Percentiles rank a stretch among this genome's conserved stretches.
Conservation (phyloP, 805 yeast species). For the Suhomyces emberorum region DNA sequence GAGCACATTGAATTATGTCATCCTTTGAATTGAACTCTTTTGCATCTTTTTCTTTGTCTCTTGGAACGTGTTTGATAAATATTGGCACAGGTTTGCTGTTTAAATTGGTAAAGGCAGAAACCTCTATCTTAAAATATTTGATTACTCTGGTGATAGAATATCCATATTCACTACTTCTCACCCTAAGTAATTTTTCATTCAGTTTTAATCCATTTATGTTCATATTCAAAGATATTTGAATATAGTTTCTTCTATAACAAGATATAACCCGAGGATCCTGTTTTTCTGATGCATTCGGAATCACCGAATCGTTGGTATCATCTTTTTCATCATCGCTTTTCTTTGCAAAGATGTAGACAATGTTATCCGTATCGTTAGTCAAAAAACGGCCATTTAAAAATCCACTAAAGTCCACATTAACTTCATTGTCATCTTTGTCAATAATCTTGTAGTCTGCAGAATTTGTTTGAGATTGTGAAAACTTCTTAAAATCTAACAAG, state of each 20-base stretch:
- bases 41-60: slow-evolving; percentile 5
- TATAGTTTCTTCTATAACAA: slow-evolving; percentile 44
- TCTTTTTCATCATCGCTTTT: slow-evolving; percentile 2
- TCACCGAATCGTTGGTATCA: background rate
- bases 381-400: slow-evolving; percentile 43
- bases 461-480: slow-evolving; percentile 12
- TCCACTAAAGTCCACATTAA: slow-evolving; percentile 28
- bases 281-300: slow-evolving; percentile 8
- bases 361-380: slow-evolving; percentile 40
- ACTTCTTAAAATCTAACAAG: slow-evolving; percentile 27
- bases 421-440: slow-evolving; percentile 27
- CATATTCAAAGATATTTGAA: slow-evolving; percentile 32
- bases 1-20: slow-evolving; percentile 13
- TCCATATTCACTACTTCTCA: slow-evolving; percentile 35
- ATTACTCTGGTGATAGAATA: slow-evolving; percentile 35
- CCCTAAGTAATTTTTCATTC: slow-evolving; percentile 25
- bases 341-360: slow-evolving; percentile 22
- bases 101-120: slow-evolving; percentile 34
- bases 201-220: slow-evolving; percentile 24
- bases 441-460: slow-evolving; percentile 18
- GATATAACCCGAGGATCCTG: slow-evolving; percentile 38
- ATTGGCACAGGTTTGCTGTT: slow-evolving; percentile 31
- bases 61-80: slow-evolving; percentile 19
- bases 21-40: slow-evolving; percentile 9
- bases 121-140: slow-evolving; percentile 36